These are phyloP conservation scores for Alternaria consortialis DNA, from an alignment of 2,329 filamentous ascomycete genomes.

Conservation along the genomic window DNA sequence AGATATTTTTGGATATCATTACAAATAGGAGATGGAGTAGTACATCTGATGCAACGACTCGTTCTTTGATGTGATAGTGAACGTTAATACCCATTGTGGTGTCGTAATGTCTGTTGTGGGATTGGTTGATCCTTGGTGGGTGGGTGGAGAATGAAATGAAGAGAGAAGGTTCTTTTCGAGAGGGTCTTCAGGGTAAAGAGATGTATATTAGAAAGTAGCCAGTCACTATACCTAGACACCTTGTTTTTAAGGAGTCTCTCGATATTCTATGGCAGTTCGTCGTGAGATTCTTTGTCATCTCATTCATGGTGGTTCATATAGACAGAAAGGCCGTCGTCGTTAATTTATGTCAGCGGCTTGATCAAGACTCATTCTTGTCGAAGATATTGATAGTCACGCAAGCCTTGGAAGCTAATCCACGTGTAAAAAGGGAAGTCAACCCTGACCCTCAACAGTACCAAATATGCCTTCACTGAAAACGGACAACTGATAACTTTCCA, in stretches of 20 bases:
- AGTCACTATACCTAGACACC: neutral
- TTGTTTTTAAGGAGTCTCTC: neutral
- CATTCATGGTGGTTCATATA: neutral
- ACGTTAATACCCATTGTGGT: neutral
- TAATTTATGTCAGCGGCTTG: neutral
- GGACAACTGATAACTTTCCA: neutral
- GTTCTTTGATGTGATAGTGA: neutral
- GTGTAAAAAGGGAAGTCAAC: neutral
- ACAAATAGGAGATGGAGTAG: neutral
- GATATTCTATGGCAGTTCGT: neutral
- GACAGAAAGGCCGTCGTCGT: neutral
- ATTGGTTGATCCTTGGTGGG: neutral
- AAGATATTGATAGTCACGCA: neutral
- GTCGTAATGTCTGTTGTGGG: neutral
- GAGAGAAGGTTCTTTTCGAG: neutral
- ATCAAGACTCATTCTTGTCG: neutral
- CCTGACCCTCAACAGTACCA: constrained; percentile 3
- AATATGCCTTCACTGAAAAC: neutral
- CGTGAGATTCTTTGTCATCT: neutral
- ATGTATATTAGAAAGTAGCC: neutral
- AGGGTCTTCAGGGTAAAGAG: neutral
- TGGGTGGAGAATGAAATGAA: neutral
- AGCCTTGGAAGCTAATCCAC: neutral
- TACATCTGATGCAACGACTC: neutral
- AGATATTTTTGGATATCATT: neutral